phyloP scores from a whole-genome alignment of 2,329 filamentous ascomycete species.

The Aspergillus ruber region DNA sequence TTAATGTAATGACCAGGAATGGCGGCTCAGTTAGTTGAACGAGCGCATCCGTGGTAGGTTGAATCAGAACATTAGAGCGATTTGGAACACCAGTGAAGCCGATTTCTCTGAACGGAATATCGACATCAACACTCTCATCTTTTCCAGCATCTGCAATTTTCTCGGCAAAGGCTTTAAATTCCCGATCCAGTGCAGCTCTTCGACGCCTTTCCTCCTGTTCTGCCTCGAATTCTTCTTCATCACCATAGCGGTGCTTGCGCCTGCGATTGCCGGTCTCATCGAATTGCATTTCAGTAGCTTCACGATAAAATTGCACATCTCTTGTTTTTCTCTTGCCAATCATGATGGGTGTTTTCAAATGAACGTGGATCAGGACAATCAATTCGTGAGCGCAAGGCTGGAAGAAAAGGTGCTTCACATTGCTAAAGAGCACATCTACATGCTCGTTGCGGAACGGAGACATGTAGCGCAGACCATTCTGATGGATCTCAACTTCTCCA shows the following conservation, averaged over 20 bases:
- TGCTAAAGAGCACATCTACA: constrained; percentile 94
- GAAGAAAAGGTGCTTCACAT: constrained; percentile 98
- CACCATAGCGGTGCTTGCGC: constrained; percentile 93
- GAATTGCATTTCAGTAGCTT: constrained; percentile 97
- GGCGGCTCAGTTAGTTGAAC: constrained; percentile 96
- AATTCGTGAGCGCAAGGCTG: constrained; percentile 94
- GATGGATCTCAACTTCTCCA: constrained; percentile 93
- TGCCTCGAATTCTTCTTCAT: constrained; percentile 97
- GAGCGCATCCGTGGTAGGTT: constrained; percentile 92
- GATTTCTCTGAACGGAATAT: constrained; percentile 93
- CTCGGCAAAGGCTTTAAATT: constrained; percentile 94
- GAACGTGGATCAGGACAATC: constrained; percentile 96
- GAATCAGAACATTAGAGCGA: constrained; percentile 89
- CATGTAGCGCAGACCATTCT: constrained; percentile 96
- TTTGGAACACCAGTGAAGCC: constrained; percentile 96
- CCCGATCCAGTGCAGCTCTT: constrained; percentile 83
- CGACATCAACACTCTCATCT: constrained; percentile 83
- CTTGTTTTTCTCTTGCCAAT: constrained; percentile 99
- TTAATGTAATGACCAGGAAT: constrained; percentile 90
- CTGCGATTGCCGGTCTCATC: constrained; percentile 98
- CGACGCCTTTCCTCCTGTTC: constrained; percentile 94
- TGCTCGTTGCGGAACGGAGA: constrained; percentile 73
- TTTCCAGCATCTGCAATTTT: constrained; percentile 95
- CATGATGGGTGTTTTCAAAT: constrained; percentile 96
- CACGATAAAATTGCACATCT: constrained; percentile 96